Conservation (phyloP, 345 rosid species). For the Eutrema japonicum region DNA sequence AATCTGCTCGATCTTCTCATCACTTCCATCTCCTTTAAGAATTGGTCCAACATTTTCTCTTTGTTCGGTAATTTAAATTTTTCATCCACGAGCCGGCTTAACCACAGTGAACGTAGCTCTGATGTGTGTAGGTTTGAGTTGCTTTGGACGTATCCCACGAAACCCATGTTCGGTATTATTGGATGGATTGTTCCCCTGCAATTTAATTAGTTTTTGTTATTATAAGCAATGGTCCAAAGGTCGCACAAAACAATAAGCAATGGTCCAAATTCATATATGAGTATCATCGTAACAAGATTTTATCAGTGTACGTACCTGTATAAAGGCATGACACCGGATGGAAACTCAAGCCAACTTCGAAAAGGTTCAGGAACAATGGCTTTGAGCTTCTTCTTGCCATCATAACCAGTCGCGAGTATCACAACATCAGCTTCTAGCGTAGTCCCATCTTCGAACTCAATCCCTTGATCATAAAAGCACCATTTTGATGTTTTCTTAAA, state of each 20-base stretch:
- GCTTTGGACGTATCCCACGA: constrained; percentile 79
- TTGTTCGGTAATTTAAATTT: constrained; percentile 71
- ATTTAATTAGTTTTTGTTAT: not conserved
- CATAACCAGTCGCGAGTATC: constrained; percentile 78
- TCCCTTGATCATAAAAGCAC: constrained; percentile 75
- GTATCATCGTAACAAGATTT: not conserved
- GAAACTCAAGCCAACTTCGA: constrained; percentile 57
- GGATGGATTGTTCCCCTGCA: constrained; percentile 85
- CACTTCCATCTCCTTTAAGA: constrained; percentile 58
- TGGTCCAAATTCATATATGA: not conserved
- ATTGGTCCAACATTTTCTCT: constrained; percentile 68
- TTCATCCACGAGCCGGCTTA: constrained; percentile 55
- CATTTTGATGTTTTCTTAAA: constrained; percentile 73
- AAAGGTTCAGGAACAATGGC: constrained; percentile 82
- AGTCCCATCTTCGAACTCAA: constrained; percentile 69
- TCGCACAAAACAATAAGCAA: too few species aligned
- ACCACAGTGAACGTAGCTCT: constrained; percentile 80
- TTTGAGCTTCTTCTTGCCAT: constrained; percentile 78
- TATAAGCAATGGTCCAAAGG: not conserved
- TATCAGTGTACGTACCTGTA: constrained; percentile 55
- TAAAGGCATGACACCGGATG: constrained; percentile 68
- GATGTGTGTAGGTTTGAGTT: constrained; percentile 75
- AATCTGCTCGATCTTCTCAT: constrained; percentile 70
- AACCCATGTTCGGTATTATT: constrained; percentile 79
- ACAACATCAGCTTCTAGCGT: constrained; percentile 77